Evolutionary conservation across 2,329 filamentous ascomycete genomes (phyloP).

Genomic region (Drechslerella coelobrocha): DNA sequence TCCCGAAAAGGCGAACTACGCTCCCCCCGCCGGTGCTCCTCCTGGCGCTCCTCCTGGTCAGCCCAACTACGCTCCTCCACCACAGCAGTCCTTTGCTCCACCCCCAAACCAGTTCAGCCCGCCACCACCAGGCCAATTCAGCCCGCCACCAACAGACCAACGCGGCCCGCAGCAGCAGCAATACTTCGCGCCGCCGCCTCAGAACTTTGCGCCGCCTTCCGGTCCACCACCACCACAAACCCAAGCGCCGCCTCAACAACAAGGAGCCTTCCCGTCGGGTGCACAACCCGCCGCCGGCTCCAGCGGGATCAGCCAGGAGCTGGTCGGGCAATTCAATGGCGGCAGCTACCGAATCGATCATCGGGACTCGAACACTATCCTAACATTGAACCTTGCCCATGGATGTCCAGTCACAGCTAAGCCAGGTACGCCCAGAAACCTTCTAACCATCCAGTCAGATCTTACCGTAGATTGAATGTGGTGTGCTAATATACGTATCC

Average conservation of each 20-base stretch:
- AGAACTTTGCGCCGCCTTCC: constrained; percentile 45
- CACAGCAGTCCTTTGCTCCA: constrained; percentile 62
- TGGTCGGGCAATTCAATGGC: constrained; percentile 95
- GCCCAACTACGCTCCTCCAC: constrained; percentile 33
- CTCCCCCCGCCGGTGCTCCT: constrained; percentile 50
- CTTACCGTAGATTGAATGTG: not conserved
- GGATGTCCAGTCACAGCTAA: constrained; percentile 82
- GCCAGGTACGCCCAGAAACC: constrained; percentile 65
- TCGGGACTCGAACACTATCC: constrained; percentile 84
- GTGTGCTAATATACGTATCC: not conserved
- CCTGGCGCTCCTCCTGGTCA: constrained; percentile 17
- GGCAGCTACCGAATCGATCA: constrained; percentile 94
- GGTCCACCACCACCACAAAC: constrained; percentile 55
- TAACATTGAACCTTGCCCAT: constrained; percentile 87
- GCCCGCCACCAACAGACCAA: constrained; percentile 52
- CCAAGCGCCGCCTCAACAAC: constrained; percentile 55
- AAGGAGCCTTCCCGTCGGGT: constrained; percentile 56
- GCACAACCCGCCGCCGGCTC: constrained; percentile 54
- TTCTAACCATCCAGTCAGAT: not conserved
- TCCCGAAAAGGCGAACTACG: constrained; percentile 49
- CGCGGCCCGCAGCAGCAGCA: constrained; percentile 55
- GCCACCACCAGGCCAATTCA: constrained; percentile 51
- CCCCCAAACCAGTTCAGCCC: constrained; percentile 61
- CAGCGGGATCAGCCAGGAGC: constrained; percentile 66
- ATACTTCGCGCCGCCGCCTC: constrained; percentile 55